Base-by-base conservation (phyloP, 805 yeast species). In the Candida fluviatilis region DNA sequence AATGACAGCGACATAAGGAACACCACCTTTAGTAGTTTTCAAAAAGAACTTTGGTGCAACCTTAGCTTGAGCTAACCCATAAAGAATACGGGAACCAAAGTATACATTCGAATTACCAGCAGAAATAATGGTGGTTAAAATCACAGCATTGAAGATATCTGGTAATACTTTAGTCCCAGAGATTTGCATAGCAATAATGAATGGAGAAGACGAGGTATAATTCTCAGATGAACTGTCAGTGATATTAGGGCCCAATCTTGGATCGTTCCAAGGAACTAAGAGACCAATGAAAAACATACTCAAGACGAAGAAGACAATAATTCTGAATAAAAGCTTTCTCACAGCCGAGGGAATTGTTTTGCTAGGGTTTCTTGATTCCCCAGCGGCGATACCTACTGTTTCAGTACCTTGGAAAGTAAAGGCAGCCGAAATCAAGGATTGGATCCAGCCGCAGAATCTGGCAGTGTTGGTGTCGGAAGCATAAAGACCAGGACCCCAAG, bases 381-480 rank as follows among this genome's bases (percentile, higher is more conserved):
- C 88, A 25, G 85, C 84, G 3, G 87, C 69, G 39, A 84, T 70
- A 60, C 89, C 90, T 15, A 82, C 78, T 55, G 82, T 69, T 58
- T 84, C 93, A 36, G 84, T 80, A 59, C 90, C 90, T 64, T 82
- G 89, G 59, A 75, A 83, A 21, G 90, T 83, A 67, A 84, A 84
- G n/a, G 85, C 84, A 26, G 90, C 86, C 40, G 76, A 76, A 45
- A 83, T 72, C 50, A 83, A 68, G 5, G 88, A 81, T 10, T 80
- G 68, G 36, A 82, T 72, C 82, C 84, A 81, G 37, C 87, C 87
- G 35, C 81, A 61, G 52, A 82, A 80, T 54, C 81, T 69, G 35
- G 70, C 84, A 33, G 82, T 76, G 43, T 67, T 64, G 6, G 49
- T 51, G 11, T 12, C n/a, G 52, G 75, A 65, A 12, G 54, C 76